A percentile compares a stretch with the other conserved stretches of the same genome.
Evolutionary conservation across 169 alveolate species (phyloP).

Genomic region (Theileria luwenshuni): DNA sequence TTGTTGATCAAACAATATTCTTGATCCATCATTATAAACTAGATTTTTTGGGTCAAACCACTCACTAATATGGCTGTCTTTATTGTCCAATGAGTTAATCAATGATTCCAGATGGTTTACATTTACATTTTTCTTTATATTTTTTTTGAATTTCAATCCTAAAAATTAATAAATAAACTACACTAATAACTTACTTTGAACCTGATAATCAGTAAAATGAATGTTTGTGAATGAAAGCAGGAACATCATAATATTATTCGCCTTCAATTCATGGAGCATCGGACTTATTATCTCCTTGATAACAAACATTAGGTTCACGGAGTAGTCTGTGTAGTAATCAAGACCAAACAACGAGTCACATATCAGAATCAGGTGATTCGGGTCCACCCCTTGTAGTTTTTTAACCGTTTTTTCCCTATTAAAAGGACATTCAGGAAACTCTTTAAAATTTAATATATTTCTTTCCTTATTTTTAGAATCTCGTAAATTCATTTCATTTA

Average conservation of each 20-base stretch:
- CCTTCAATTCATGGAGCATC: constrained; percentile 62
- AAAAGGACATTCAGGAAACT: constrained; percentile 50
- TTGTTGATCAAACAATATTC: too few species aligned
- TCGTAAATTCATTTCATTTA: too few species aligned
- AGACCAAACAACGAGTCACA: constrained; percentile 58
- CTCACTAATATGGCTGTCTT: constrained; percentile 2
- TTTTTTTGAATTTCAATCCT: neutral
- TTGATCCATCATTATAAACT: neutral
- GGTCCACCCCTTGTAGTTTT: constrained; percentile 51
- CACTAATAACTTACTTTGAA: constrained; percentile 6
- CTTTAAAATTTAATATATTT: neutral
- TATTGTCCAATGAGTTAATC: neutral
- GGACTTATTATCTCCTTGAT: constrained; percentile 54
- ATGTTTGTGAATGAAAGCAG: constrained; percentile 39
- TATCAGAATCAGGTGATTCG: constrained; percentile 53
- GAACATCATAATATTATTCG: constrained; percentile 41
- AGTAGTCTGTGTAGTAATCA: constrained; percentile 57
- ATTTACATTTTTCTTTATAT: neutral
- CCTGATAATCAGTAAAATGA: constrained; percentile 50
- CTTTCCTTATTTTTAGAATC: neutral
- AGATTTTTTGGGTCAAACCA: constrained; percentile 4
- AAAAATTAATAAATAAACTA: neutral
- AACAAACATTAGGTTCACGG: constrained; percentile 48
- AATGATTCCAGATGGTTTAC: neutral
- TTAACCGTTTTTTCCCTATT: constrained; percentile 26